phyloP scores from a whole-genome alignment of 768 basidiomycete species.

The Hemileccinum rubropunctum region DNA sequence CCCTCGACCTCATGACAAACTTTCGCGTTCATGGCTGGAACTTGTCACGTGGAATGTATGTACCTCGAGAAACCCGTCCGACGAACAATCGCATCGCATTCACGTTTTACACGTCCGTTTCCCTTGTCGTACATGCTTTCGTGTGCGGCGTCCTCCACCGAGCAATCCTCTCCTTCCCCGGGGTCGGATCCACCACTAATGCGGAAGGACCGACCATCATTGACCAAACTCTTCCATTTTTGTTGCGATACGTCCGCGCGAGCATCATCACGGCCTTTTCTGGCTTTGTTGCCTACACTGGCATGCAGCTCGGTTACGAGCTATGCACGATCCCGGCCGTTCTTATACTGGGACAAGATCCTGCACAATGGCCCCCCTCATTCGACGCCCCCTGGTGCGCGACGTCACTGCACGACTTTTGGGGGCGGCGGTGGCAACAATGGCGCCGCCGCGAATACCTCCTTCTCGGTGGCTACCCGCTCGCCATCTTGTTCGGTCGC shows the following conservation, averaged over 20 bases:
- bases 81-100: conserved; percentile 36
- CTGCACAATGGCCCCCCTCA: conserved; percentile 32
- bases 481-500: conserved; percentile 42
- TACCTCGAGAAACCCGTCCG: conserved; percentile 40
- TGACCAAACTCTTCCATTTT: conserved; percentile 28
- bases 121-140: conserved; percentile 35
- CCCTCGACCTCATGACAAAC: conserved; percentile 48
- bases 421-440: conserved; percentile 40
- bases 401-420: conserved; percentile 37
- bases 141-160: conserved; percentile 46
- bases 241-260: conserved; percentile 34
- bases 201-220: conserved; percentile 27
- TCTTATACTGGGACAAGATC: conserved; percentile 27
- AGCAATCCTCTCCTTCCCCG: conserved; percentile 44
- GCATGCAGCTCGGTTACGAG: conserved; percentile 39
- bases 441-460: conserved; percentile 32
- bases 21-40: conserved; percentile 62
- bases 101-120: conserved; percentile 31
- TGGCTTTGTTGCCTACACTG: conserved; percentile 44
- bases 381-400: conserved; percentile 35
- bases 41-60: conserved; percentile 41
- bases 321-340: conserved; percentile 23
- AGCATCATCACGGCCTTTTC: conserved; percentile 40
- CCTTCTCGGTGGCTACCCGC: conserved; percentile 27
- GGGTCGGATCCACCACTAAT: conserved; percentile 13